Evolutionary conservation across 495 filamentous ascomycete genomes (phyloP).

Genomic region (Podospora sp.): DNA sequence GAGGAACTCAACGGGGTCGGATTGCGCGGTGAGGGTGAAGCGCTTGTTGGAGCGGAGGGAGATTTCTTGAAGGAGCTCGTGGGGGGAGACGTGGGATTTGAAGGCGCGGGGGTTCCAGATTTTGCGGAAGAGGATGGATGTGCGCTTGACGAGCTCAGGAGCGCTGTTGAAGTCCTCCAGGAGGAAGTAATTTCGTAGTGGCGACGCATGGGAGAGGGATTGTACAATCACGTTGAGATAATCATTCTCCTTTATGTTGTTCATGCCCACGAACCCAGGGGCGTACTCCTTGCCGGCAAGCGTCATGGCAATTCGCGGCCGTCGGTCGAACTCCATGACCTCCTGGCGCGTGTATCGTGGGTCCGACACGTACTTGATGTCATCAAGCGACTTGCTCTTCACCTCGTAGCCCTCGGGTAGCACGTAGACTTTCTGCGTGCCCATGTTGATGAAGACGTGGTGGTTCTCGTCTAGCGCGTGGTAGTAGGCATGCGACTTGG

Average conservation of each 20-base stretch:
- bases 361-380: conserved; percentile 98
- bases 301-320: conserved; percentile 74
- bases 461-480: conserved; percentile 93
- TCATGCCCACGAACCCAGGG: conserved; percentile 96
- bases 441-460: conserved; percentile 97
- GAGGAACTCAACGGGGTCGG: conserved; percentile 94
- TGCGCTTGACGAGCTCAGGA: conserved; percentile 69
- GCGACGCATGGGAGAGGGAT: conserved; percentile 83
- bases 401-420: conserved; percentile 98
- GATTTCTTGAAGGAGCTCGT: conserved; percentile 95
- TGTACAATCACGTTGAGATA: conserved; percentile 98
- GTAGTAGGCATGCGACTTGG: conserved; percentile 95
- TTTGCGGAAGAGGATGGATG: conserved; percentile 90
- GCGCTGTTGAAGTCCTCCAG: conserved; percentile 69
- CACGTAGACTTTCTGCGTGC: conserved; percentile 92
- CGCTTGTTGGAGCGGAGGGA: conserved; percentile 86
- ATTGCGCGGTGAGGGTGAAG: conserved; percentile 88
- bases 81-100: conserved; percentile 94
- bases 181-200: conserved; percentile 90
- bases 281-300: conserved; percentile 80
- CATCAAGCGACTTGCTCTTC: conserved; percentile 89
- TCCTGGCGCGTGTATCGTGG: conserved; percentile 80
- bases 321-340: conserved; percentile 77
- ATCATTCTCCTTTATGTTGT: conserved; percentile 99
- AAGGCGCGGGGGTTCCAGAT: conserved; percentile 98